Evolutionary conservation across 257 asterid species (phyloP).

Genomic region (Salvia miltiorrhiza): DNA sequence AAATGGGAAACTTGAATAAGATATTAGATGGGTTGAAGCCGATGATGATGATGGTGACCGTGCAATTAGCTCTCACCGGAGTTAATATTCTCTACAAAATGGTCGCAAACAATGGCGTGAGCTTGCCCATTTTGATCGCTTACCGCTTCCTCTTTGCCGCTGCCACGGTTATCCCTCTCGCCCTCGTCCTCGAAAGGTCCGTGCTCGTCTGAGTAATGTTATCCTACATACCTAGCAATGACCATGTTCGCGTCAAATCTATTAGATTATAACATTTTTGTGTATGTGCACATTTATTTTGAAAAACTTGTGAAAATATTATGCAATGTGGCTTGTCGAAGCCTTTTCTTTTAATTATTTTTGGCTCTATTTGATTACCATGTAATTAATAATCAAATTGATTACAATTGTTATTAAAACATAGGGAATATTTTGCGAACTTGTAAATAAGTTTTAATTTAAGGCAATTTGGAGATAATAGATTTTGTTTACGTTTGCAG

Average conservation of each 20-base stretch:
- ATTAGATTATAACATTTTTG: too few relatives aligned
- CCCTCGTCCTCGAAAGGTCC: slow-evolving; percentile 37
- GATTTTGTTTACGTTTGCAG: slow-evolving; percentile 27
- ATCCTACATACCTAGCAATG: too few relatives aligned
- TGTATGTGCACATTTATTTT: too few relatives aligned
- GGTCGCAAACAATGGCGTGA: slow-evolving; percentile 45
- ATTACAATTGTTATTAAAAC: too few relatives aligned
- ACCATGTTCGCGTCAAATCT: too few relatives aligned
- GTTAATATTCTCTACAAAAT: slow-evolving; percentile 49
- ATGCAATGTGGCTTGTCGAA: too few relatives aligned
- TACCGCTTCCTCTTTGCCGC: slow-evolving; percentile 66
- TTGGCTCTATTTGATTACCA: too few relatives aligned
- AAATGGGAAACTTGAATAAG: slow-evolving; percentile 33
- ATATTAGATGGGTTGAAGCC: slow-evolving; percentile 53
- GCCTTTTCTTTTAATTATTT: too few relatives aligned
- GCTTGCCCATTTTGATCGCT: slow-evolving; percentile 49
- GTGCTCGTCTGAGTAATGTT: too few relatives aligned
- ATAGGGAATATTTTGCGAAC: too few relatives aligned
- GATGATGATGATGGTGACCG: slow-evolving; percentile 46
- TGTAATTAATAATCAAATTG: too few relatives aligned
- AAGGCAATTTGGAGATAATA: not conserved
- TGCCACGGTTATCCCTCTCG: slow-evolving; percentile 52
- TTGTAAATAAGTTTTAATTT: not conserved
- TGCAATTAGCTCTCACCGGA: slow-evolving; percentile 39
- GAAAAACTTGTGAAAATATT: too few relatives aligned